These are phyloP conservation scores for Psilocybe cubensis DNA, from an alignment of 768 basidiomycete species.

Conservation along the genomic window DNA sequence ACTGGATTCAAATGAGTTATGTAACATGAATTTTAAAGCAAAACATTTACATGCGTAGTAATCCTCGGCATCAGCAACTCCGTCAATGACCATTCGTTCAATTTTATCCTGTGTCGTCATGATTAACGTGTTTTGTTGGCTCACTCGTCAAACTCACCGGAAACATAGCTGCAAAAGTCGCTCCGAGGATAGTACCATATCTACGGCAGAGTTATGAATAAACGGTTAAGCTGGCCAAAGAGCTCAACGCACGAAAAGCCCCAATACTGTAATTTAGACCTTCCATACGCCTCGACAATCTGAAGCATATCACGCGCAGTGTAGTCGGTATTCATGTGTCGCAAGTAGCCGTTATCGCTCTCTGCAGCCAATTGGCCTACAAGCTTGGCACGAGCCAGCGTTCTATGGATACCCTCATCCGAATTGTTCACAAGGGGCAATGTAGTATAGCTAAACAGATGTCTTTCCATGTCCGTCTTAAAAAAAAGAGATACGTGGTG, in stretches of 20 bases:
- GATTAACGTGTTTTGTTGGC: no score
- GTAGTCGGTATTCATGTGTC: constrained; percentile 38
- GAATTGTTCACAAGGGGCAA: constrained; percentile 24
- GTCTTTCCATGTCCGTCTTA: constrained; percentile 35
- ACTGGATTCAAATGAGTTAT: not conserved
- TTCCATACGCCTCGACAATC: constrained; percentile 36
- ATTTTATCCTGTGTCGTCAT: constrained; percentile 26
- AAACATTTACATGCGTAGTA: constrained; percentile 37
- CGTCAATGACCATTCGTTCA: constrained; percentile 40
- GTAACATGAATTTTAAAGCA: not conserved
- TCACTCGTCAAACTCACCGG: constrained; percentile 24
- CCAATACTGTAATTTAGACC: constrained; percentile 37
- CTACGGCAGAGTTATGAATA: constrained; percentile 13
- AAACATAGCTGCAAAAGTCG: constrained; percentile 37
- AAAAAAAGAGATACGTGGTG: constrained; percentile 39
- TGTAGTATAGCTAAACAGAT: constrained; percentile 16
- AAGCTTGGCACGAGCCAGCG: constrained; percentile 36
- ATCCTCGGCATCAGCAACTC: constrained; percentile 41
- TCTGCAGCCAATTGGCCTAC: constrained; percentile 35
- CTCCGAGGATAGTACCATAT: constrained; percentile 29
- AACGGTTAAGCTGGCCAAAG: not conserved
- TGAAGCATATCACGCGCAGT: constrained; percentile 41
- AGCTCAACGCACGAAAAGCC: constrained; percentile 26
- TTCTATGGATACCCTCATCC: constrained; percentile 26
- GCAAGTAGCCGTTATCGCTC: constrained; percentile 28